Conservation (phyloP, 495 filamentous ascomycete genomes). For the Trichoderma erinaceum region DNA sequence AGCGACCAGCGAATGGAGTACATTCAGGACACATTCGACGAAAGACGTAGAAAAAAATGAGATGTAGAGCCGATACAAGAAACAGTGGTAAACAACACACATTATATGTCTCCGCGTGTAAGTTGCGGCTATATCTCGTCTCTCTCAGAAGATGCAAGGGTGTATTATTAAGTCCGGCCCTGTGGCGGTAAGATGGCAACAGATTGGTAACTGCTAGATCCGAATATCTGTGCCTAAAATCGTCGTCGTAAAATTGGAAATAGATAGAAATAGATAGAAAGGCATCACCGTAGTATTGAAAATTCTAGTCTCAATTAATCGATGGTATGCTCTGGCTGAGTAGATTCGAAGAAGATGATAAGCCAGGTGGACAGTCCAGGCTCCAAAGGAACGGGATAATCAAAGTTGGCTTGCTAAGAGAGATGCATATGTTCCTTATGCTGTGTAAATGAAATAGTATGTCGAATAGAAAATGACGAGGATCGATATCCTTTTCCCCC, state of each 20-base stretch:
- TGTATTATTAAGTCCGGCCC: background rate
- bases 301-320: background rate
- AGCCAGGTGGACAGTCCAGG: background rate
- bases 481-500: background rate
- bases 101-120: conserved; percentile 7
- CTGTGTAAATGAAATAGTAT: background rate
- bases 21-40: background rate
- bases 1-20: background rate
- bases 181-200: background rate
- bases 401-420: background rate
- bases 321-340: background rate
- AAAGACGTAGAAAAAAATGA: background rate
- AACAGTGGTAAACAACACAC: conserved; percentile 14
- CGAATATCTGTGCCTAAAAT: background rate
- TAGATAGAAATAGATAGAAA: background rate
- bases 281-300: background rate
- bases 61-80: conserved; percentile 2
- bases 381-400: conserved; percentile 1
- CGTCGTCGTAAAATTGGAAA: background rate
- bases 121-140: background rate
- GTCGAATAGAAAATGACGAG: background rate
- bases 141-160: background rate
- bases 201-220: background rate
- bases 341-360: background rate
- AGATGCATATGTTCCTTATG: background rate